These are phyloP conservation scores for Aquilaria sinensis DNA, from an alignment of 345 rosid species.

Conservation along the genomic window DNA sequence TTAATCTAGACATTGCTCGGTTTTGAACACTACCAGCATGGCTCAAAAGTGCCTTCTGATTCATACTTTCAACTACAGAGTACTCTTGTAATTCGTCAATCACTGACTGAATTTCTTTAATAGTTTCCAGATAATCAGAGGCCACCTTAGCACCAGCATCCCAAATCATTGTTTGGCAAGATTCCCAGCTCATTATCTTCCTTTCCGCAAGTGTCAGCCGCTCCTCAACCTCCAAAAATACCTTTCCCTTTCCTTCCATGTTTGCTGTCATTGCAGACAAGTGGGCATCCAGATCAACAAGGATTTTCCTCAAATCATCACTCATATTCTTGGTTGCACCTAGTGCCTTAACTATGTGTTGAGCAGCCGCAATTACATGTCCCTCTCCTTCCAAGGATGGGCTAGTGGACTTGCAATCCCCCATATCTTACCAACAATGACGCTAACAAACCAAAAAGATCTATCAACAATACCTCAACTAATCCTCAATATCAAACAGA, in stretches of 20 bases:
- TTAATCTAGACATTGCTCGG: constrained; percentile 74
- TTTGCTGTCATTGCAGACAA: constrained; percentile 34
- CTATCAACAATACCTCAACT: neutral
- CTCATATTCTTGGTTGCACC: constrained; percentile 39
- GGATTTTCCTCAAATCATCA: constrained; percentile 37
- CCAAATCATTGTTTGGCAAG: constrained; percentile 39
- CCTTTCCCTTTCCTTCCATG: constrained; percentile 19
- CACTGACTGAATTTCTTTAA: constrained; percentile 37
- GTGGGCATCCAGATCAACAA: constrained; percentile 42
- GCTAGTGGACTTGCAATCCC: constrained; percentile 17
- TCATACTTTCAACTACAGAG: constrained; percentile 23
- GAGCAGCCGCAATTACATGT: constrained; percentile 60
- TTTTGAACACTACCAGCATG: constrained; percentile 43
- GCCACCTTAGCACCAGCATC: constrained; percentile 40
- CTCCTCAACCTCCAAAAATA: constrained; percentile 32
- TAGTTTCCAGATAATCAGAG: constrained; percentile 44
- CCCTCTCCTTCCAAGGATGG: constrained; percentile 44
- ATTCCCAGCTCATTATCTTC: constrained; percentile 45
- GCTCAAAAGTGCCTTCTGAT: constrained; percentile 37
- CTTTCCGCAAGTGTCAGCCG: constrained; percentile 37
- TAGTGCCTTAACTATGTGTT: constrained; percentile 52
- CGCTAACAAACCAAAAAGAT: constrained; percentile 1
- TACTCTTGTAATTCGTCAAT: constrained; percentile 23
- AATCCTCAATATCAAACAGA: neutral
- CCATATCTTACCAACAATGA: constrained; percentile 14